Percentiles rank a stretch among this genome's conserved stretches.
These are phyloP conservation scores for Cadophora sp. DNA, from an alignment of 2,329 filamentous ascomycete species.

Conservation along the genomic window DNA sequence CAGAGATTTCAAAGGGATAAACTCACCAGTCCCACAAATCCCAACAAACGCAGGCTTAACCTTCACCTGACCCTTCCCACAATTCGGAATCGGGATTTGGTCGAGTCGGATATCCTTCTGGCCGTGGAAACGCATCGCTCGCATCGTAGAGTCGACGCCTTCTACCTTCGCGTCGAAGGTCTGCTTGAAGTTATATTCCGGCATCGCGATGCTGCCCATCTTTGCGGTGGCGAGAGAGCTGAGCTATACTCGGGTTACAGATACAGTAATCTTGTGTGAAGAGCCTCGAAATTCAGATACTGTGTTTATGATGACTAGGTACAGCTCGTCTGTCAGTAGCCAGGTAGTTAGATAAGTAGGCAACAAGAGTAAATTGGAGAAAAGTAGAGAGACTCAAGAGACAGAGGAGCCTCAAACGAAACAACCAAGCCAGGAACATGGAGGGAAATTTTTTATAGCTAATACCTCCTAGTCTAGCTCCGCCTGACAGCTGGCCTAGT, in stretches of 20 bases:
- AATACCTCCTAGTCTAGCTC: no score
- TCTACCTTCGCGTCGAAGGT: conserved; percentile 12
- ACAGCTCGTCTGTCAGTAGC: not conserved
- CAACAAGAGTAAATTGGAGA: no score
- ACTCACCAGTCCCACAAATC: conserved; percentile 40
- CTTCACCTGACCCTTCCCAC: conserved; percentile 31
- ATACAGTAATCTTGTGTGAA: not conserved
- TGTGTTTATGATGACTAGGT: not conserved
- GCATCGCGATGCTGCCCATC: conserved; percentile 12
- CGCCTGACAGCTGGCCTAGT: conserved; percentile 11
- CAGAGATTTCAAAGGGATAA: not conserved
- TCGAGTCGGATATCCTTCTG: conserved; percentile 62
- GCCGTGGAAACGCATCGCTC: conserved; percentile 60
- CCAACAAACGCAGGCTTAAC: conserved; percentile 43
- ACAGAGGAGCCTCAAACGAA: not conserved
- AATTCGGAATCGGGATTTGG: conserved; percentile 50
- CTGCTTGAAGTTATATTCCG: conserved; percentile 19
- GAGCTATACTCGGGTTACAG: not conserved
- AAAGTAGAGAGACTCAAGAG: no score
- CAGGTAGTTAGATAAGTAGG: no score
- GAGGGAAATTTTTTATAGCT: not conserved
- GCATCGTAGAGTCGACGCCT: conserved; percentile 48
- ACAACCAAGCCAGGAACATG: no score
- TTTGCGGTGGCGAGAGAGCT: not conserved
- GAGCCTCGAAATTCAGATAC: not conserved